These are phyloP conservation scores for Microsporum canis DNA, from an alignment of 2,329 filamentous ascomycete species.

Conservation along the genomic window DNA sequence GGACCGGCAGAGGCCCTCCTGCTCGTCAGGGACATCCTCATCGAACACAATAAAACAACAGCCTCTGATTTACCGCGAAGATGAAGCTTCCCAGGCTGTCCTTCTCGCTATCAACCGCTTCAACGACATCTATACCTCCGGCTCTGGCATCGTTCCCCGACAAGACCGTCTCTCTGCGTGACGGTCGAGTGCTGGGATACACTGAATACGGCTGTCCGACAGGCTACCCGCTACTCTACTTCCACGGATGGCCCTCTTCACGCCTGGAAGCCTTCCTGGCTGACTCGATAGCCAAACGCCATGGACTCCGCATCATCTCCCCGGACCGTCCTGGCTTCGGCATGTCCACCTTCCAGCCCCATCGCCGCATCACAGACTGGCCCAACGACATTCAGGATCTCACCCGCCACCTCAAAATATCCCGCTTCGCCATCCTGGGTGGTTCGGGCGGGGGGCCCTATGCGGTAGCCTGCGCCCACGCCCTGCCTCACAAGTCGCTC, in stretches of 20 bases:
- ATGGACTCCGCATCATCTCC: conserved; percentile 31
- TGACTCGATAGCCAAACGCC: conserved; percentile 25
- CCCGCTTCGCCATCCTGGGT: conserved; percentile 35
- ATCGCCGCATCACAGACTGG: conserved; percentile 32
- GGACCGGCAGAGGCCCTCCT: neutral
- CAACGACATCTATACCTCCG: neutral
- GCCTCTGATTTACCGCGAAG: neutral
- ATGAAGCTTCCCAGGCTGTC: neutral
- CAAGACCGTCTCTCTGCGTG: conserved; percentile 6
- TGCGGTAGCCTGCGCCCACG: conserved; percentile 36
- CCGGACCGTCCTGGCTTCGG: conserved; percentile 38
- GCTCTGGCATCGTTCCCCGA: neutral
- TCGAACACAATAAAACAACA: neutral
- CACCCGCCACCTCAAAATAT: conserved; percentile 30
- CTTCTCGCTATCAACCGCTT: neutral
- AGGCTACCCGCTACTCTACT: conserved; percentile 30
- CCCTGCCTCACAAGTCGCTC: conserved; percentile 25
- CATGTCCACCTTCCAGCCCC: conserved; percentile 29
- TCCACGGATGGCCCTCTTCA: conserved; percentile 36
- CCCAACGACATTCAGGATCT: conserved; percentile 35
- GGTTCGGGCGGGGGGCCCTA: conserved; percentile 40
- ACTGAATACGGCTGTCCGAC: conserved; percentile 32
- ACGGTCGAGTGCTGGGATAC: conserved; percentile 33
- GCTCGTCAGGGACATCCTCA: neutral
- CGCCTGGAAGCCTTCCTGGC: conserved; percentile 31